These are phyloP conservation scores for Ascoidea rubescens DNA, from an alignment of 805 yeast genomes.

Conservation along the genomic window DNA sequence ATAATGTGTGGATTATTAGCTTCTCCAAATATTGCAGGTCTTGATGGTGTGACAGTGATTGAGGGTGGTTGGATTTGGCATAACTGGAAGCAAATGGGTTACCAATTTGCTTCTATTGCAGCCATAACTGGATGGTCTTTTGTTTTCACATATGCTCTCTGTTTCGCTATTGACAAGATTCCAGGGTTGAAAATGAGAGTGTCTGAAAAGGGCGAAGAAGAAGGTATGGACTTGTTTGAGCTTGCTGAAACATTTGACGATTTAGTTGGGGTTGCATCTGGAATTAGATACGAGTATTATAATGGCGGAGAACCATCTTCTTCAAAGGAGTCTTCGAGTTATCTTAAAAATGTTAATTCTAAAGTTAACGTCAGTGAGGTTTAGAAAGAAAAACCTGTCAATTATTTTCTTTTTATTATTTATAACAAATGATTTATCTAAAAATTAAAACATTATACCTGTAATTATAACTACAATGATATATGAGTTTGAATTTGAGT, in stretches of 20 bases:
- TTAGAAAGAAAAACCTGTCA: too few species aligned
- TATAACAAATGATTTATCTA: too few species aligned
- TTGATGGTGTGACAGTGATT: slow-evolving; percentile 76
- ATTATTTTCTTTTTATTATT: too few species aligned
- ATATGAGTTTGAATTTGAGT: too few species aligned
- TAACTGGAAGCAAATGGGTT: slow-evolving; percentile 83
- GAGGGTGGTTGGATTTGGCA: slow-evolving; percentile 88
- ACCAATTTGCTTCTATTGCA: slow-evolving; percentile 70
- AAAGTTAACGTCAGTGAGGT: neutral
- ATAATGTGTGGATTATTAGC: slow-evolving; percentile 85
- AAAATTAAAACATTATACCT: too few species aligned
- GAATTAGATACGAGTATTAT: neutral
- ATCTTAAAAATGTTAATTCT: neutral
- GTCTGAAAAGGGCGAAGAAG: slow-evolving; percentile 70
- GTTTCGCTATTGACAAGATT: slow-evolving; percentile 36
- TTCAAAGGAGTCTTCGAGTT: neutral
- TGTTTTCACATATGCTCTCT: slow-evolving; percentile 64
- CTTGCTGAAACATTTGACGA: slow-evolving; percentile 99
- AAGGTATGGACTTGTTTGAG: slow-evolving; percentile 92
- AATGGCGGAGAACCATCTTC: neutral
- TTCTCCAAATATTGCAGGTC: slow-evolving; percentile 76
- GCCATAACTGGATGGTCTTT: slow-evolving; percentile 67
- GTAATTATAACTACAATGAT: too few species aligned
- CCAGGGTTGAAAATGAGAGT: slow-evolving; percentile 65
- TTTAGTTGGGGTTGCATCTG: slow-evolving; percentile 42